Evolutionary conservation across 2,329 filamentous ascomycete genomes (phyloP).

Genomic region (Colletotrichum truncatum): DNA sequence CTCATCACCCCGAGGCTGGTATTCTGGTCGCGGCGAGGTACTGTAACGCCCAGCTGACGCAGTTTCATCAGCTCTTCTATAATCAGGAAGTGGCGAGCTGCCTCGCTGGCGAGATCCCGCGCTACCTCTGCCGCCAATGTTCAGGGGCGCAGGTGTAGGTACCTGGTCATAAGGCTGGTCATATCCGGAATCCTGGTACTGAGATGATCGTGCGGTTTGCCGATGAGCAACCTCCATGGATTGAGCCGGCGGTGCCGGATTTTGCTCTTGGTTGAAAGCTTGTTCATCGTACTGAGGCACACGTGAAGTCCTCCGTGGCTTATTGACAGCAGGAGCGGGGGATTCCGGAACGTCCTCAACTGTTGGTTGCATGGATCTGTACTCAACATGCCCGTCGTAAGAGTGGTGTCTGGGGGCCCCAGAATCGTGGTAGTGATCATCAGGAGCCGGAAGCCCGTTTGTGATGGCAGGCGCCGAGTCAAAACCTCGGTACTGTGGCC

Average conservation of each 20-base stretch:
- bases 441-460: constrained; percentile 40
- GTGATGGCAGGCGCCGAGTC: constrained; percentile 56
- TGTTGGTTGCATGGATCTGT: constrained; percentile 67
- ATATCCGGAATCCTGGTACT: constrained; percentile 46
- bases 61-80: constrained; percentile 14
- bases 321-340: constrained; percentile 39
- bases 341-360: constrained; percentile 72
- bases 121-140: constrained; percentile 47
- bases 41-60: constrained; percentile 36
- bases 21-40: constrained; percentile 33
- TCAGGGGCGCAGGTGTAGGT: constrained; percentile 55
- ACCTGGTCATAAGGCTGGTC: constrained; percentile 44
- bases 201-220: constrained; percentile 24
- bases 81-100: constrained; percentile 12
- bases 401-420: constrained; percentile 57
- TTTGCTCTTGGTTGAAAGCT: constrained; percentile 1
- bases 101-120: constrained; percentile 29
- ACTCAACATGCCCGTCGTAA: constrained; percentile 58
- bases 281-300: constrained; percentile 38
- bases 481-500: constrained; percentile 60
- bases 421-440: constrained; percentile 42
- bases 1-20: constrained; percentile 23
- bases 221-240: neutral
- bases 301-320: constrained; percentile 37
- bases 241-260: constrained; percentile 4